A percentile compares a stretch with the other conserved stretches of the same genome.
phyloP scores from a whole-genome alignment of 163 green algal species.

The Chlamydomonas reinhardtii region DNA sequence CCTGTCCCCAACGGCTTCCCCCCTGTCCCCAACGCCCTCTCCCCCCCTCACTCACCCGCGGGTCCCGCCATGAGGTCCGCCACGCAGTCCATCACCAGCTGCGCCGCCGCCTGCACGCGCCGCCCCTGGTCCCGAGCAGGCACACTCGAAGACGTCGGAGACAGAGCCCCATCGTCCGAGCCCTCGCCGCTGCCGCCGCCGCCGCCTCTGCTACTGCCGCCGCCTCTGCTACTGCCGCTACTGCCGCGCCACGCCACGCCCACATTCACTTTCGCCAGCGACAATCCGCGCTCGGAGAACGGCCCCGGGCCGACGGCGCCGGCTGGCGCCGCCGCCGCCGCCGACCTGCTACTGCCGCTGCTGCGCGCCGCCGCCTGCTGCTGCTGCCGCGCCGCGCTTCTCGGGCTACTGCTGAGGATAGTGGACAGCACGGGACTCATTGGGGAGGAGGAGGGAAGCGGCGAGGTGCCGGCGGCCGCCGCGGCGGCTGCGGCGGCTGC shows the following conservation, averaged over 20 bases:
- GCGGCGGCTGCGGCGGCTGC: background rate
- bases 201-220: background rate
- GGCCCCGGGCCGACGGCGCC: conserved; percentile 3
- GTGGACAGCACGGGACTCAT: conserved; percentile 38
- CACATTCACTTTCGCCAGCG: conserved; percentile 11
- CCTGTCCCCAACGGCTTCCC: background rate
- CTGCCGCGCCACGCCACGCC: conserved; percentile 8
- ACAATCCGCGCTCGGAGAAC: conserved; percentile 22
- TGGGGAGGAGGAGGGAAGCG: background rate
- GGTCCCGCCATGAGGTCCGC: conserved; percentile 22
- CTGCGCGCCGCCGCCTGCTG: background rate
- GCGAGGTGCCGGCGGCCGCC: background rate
- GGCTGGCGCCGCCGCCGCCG: background rate
- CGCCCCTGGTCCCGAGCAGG: background rate
- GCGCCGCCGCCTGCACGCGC: conserved; percentile 32
- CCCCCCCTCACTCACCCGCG: background rate
- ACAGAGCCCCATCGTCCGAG: too few species aligned
- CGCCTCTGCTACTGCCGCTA: background rate
- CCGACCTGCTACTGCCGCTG: background rate
- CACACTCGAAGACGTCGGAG: too few species aligned
- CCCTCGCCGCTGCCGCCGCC: too few species aligned
- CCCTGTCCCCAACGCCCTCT: background rate
- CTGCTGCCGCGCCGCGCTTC: conserved; percentile 5
- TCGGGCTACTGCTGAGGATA: conserved; percentile 26
- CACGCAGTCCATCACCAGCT: conserved; percentile 44